Evolutionary conservation across 1,284 basidiomycete genomes (phyloP).

Genomic region (Baeospora myosura): DNA sequence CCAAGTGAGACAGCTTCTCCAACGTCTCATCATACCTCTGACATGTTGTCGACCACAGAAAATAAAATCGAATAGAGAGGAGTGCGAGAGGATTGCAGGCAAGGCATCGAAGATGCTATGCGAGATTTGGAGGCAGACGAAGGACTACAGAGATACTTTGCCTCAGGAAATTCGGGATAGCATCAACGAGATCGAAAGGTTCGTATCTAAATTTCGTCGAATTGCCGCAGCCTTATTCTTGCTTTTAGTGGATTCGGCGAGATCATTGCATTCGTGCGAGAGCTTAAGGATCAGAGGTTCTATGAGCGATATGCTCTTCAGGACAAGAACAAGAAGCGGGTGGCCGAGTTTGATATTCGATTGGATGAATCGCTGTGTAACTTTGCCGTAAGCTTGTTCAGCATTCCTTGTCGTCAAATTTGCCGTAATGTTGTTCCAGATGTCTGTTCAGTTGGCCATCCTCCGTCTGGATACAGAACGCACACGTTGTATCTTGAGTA

Average conservation of each 20-base stretch:
- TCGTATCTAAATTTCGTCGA: too few relatives aligned
- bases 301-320: conserved; percentile 3
- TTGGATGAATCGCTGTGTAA: too few relatives aligned
- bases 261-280: not conserved
- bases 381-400: too few relatives aligned
- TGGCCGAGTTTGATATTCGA: conserved; percentile 3
- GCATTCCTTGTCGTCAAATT: too few relatives aligned
- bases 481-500: too few relatives aligned
- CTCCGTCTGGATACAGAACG: too few relatives aligned
- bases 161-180: conserved; percentile 6
- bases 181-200: conserved; percentile 6
- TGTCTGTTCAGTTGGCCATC: too few relatives aligned
- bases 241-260: too few relatives aligned
- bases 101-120: conserved; percentile 3
- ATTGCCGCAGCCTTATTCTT: too few relatives aligned
- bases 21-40: not conserved
- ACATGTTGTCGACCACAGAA: not conserved
- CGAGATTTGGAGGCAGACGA: conserved; percentile 9
- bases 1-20: not conserved
- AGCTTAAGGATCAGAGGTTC: not conserved
- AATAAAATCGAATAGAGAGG: conserved; percentile 8
- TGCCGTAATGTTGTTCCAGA: too few relatives aligned
- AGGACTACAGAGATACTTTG: conserved; percentile 3
- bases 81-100: conserved; percentile 3
- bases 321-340: conserved; percentile 5